Percentiles rank a stretch among this genome's conserved stretches.
phyloP scores from a whole-genome alignment of 2,329 filamentous ascomycete species.

The Clarireedia hainanense region DNA sequence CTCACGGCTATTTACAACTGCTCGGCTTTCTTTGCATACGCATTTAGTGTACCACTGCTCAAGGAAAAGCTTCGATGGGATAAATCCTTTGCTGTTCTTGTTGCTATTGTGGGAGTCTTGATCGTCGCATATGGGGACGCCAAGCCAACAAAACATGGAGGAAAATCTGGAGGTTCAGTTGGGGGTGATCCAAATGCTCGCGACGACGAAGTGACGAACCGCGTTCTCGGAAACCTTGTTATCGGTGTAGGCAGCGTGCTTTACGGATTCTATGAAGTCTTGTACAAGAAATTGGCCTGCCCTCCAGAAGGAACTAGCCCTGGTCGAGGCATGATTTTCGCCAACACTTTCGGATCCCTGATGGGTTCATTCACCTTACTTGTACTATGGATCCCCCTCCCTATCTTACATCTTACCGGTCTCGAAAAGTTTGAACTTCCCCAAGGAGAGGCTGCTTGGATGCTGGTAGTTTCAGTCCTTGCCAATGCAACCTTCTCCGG shows the following conservation, averaged over 20 bases:
- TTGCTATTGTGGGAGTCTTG: constrained; percentile 84
- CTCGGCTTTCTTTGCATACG: constrained; percentile 97
- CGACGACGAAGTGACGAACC: constrained; percentile 51
- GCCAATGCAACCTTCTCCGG: constrained; percentile 91
- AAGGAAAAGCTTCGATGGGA: constrained; percentile 75
- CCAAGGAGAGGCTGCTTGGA: constrained; percentile 65
- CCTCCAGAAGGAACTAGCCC: constrained; percentile 82
- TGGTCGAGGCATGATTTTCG: constrained; percentile 89
- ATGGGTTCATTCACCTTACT: constrained; percentile 80
- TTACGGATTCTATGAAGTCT: constrained; percentile 93
- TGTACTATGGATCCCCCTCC: constrained; percentile 88
- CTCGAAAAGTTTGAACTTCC: constrained; percentile 81
- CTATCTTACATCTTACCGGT: constrained; percentile 69
- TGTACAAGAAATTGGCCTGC: constrained; percentile 91
- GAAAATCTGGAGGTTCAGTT: constrained; percentile 45
- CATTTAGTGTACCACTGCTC: constrained; percentile 85
- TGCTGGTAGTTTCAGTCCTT: constrained; percentile 72
- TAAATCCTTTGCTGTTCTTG: constrained; percentile 77
- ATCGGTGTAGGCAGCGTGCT: constrained; percentile 87
- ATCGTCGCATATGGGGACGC: constrained; percentile 91
- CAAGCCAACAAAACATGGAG: constrained; percentile 43
- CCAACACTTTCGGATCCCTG: constrained; percentile 81
- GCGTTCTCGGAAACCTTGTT: constrained; percentile 79
- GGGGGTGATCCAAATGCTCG: constrained; percentile 32
- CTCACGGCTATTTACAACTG: constrained; percentile 99